Base-by-base conservation (phyloP, 2,329 filamentous ascomycete genomes). In the Fusarium oligoseptatum region DNA sequence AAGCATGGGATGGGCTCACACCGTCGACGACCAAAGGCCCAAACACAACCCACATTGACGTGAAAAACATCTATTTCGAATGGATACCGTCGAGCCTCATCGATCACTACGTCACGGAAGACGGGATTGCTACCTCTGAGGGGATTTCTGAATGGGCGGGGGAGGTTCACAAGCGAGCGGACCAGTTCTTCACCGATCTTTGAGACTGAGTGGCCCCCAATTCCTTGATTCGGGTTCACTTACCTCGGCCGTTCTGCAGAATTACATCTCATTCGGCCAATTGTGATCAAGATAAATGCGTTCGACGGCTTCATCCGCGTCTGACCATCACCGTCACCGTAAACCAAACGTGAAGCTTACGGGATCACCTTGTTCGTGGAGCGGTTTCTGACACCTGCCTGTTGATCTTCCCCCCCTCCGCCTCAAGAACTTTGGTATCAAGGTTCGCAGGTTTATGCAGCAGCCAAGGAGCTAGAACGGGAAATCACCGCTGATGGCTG, bases 61-160 rank as follows among this genome's bases (percentile, higher is more conserved):
- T 88, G 60, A 83, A 80, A 45, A 89, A 89, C 74, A 77, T 88
- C n/a, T 90, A 89, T 69, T 91, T 92, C 58, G 90, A 92, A 81
- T 92, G 89, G 90, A 83, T 91, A 48, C 84, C 88, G 2, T 78
- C 85, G 0, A 67, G 76, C 10, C 77, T 91, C 48, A 82, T 92
- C 7, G 85, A 91, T 75, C 80, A 81, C 0, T 92, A 90, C 75
- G 80, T 90, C 36, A 89, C 87, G 4, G 89, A 92, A 63, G 81
- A 87, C 6, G 90, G 89, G 0, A 76, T 85, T 32, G 84, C 82
- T 81, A 81, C 76, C 3, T 70, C 78, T 9, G 71, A 82, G 22
- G 82, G 84, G n/a, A 85, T 90, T 24, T 75, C 71, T 6, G 68
- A 77, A 32, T 82, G 82, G 63, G 87, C 87, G 0, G 69, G 74